Conservation (phyloP, 306 rosid species). For the Notholithocarpus densiflorus region DNA sequence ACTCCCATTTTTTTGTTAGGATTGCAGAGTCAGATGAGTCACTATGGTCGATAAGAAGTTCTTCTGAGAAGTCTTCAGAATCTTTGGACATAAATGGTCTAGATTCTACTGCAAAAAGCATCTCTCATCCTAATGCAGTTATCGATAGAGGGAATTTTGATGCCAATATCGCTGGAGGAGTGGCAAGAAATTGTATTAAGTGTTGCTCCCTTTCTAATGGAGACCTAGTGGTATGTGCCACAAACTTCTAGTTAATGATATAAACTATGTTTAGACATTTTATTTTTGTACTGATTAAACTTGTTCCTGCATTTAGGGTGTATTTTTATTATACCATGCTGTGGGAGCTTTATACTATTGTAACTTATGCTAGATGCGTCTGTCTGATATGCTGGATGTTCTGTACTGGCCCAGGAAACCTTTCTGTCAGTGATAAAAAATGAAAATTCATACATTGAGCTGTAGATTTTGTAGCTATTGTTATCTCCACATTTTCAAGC, state of each 20-base stretch:
- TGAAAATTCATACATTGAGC: not conserved
- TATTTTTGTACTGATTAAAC: not conserved
- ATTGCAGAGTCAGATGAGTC: slow-evolving; percentile 69
- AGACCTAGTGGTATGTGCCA: slow-evolving; percentile 86
- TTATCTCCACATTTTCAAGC: not conserved
- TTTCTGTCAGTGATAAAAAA: not conserved
- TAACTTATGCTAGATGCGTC: not conserved
- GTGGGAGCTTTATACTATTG: not conserved
- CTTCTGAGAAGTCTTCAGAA: slow-evolving; percentile 25
- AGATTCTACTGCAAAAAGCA: slow-evolving; percentile 30
- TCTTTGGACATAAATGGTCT: slow-evolving; percentile 32
- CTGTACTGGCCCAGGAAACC: not conserved
- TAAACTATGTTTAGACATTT: not conserved
- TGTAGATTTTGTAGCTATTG: not conserved
- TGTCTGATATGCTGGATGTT: not conserved
- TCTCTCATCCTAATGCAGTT: slow-evolving; percentile 43
- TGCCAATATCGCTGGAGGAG: slow-evolving; percentile 69
- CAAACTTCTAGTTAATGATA: slow-evolving; percentile 29
- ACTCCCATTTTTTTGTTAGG: slow-evolving; percentile 90
- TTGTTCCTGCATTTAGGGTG: not conserved
- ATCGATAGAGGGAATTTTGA: slow-evolving; percentile 82
- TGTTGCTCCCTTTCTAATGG: slow-evolving; percentile 88
- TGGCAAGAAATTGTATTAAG: slow-evolving; percentile 70
- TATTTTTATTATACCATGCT: not conserved
- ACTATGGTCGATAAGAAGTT: slow-evolving; percentile 74